phyloP scores from a whole-genome alignment of 2,329 filamentous ascomycete genomes.

The Immersiporthe knoxdaviesiana region DNA sequence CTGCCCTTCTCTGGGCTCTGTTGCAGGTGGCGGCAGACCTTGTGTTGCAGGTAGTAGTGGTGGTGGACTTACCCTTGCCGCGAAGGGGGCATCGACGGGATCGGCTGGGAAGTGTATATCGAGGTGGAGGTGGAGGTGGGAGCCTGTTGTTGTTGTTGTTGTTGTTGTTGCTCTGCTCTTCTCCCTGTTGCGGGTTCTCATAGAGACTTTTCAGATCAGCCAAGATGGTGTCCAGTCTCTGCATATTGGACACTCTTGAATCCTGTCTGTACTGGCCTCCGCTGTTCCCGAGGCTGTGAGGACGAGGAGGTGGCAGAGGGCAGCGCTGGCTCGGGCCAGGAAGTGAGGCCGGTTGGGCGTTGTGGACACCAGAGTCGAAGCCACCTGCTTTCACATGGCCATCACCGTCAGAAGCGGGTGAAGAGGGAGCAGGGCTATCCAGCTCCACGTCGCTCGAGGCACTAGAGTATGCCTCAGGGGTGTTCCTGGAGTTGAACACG shows the following conservation, averaged over 20 bases:
- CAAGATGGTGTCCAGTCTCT: not conserved
- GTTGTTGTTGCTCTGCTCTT: not conserved
- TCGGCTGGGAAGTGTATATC: too few species aligned
- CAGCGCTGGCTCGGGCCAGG: not conserved
- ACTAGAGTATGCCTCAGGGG: not conserved
- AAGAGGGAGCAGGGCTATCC: not conserved
- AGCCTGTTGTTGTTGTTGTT: not conserved
- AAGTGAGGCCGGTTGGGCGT: not conserved
- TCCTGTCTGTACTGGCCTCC: too few species aligned
- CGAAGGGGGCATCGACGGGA: too few species aligned
- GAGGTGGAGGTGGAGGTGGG: too few species aligned
- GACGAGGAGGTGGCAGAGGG: not conserved
- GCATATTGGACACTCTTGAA: not conserved
- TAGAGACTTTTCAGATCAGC: too few species aligned
- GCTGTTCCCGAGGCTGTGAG: too few species aligned
- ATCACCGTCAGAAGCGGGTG: not conserved
- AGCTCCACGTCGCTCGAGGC: not conserved
- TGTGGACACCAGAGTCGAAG: not conserved
- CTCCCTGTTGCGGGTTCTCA: not conserved
- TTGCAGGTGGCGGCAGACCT: not conserved
- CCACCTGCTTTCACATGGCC: not conserved
- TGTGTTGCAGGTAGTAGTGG: too few species aligned
- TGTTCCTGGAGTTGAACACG: not conserved
- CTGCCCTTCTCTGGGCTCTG: too few species aligned
- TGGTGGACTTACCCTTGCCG: not conserved